These are phyloP conservation scores for Ustilago xerochloae DNA, from an alignment of 1,284 basidiomycete genomes.

Conservation along the genomic window DNA sequence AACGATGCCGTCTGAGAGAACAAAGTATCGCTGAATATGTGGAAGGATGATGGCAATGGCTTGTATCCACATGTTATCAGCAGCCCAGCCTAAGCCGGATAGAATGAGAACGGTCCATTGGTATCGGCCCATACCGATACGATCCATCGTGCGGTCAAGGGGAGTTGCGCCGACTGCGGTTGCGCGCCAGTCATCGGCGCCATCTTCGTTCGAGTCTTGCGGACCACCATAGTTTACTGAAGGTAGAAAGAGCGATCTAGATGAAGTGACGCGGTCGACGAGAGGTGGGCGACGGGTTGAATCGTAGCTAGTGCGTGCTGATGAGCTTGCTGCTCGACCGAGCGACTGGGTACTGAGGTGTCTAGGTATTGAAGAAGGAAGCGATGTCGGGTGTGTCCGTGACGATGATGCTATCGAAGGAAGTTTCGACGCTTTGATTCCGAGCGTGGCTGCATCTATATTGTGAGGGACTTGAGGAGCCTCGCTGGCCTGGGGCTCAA, in stretches of 20 bases:
- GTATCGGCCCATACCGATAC: conserved; percentile 82
- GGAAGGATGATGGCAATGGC: conserved; percentile 87
- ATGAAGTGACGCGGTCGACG: conserved; percentile 30
- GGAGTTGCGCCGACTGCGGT: conserved; percentile 45
- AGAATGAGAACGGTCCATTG: conserved; percentile 60
- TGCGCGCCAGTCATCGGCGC: conserved; percentile 39
- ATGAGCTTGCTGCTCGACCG: conserved; percentile 10
- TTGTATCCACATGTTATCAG: conserved; percentile 68
- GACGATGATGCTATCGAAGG: conserved; percentile 6
- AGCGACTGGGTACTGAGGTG: conserved; percentile 29
- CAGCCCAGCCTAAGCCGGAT: conserved; percentile 62
- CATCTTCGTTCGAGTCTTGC: not conserved
- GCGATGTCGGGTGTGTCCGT: not conserved
- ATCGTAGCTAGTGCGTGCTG: conserved; percentile 28
- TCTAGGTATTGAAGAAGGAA: conserved; percentile 11
- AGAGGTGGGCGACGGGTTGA: conserved; percentile 22
- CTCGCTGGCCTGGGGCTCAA: not conserved
- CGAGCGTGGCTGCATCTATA: not conserved
- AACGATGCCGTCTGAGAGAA: conserved; percentile 78
- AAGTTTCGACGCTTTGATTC: not conserved
- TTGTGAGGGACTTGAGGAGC: not conserved
- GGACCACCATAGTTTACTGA: conserved; percentile 21
- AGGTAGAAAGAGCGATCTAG: conserved; percentile 36
- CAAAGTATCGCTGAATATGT: conserved; percentile 79
- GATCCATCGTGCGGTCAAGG: conserved; percentile 77